Evolutionary conservation across 2,329 filamentous ascomycete genomes (phyloP), one percentile per base, ranked within the genome.

Genomic region (Emericellopsis atlantica): DNA sequence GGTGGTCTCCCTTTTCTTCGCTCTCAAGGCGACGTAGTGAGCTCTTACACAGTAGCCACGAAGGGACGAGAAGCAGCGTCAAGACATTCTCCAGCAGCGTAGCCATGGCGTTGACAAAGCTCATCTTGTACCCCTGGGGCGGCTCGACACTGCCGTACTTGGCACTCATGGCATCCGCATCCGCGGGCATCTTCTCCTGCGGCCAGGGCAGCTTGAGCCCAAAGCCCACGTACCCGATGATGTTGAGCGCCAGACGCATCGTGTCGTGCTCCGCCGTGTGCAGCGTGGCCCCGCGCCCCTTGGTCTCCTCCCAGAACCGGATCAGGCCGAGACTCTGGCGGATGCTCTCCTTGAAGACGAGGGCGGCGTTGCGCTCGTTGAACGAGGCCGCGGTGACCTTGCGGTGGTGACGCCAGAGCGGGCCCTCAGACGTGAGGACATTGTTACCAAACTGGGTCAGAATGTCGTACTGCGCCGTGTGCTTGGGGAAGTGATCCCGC

Each of bases 321-420:
- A 84, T 51, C 72, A 85, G 72, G 11, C 70, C 69, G 45, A 72
- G 62, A 1, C 81, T 73, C 61, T 89, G 83, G 9, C 51, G 48
- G 18, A 82, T 63, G 1, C 72, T 69, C 54, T 84, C 79, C 8
- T 61, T 62, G 57, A 79, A 85, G 2, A 84, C 77, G 22, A 84
- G 56, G 12, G 70, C 66, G 43, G 84, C 80, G 56, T 86, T 89
- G 60, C 72, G 78, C 62, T 90, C 84, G 43, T 81, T 85, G 58
- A 90, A 89, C 4, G 76, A 76, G 1, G 82, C 76, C 23, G 79
- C 74, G 1, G 78, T 81, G 35, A 79, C 71, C 59, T 83, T 86
- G 45, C 84, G 74, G 55, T 90, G 84, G 58, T 74, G 69, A 26
- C 78, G 77, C 84, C 83, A 90, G 23, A 72, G 59, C 1, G 65